phyloP scores from a whole-genome alignment of 768 basidiomycete genomes.

The Psilocybe sp. region DNA sequence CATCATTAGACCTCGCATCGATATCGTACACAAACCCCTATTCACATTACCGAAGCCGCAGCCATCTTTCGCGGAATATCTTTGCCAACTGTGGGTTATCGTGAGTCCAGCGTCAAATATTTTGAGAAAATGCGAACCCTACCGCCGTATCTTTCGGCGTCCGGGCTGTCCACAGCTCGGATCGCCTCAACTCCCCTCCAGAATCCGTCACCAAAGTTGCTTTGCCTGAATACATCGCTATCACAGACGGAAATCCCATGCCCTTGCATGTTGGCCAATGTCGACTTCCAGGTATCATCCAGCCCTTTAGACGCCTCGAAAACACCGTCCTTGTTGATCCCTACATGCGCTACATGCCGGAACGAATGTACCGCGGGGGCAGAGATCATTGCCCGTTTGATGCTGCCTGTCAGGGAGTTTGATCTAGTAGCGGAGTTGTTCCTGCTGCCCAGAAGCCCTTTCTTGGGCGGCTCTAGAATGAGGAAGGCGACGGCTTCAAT shows the following conservation, averaged over 20 bases:
- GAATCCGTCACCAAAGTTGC: conserved; percentile 30
- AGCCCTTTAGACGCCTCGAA: conserved; percentile 54
- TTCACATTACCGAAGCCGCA: conserved; percentile 10
- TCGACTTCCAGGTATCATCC: conserved; percentile 50
- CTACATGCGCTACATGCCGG: conserved; percentile 65
- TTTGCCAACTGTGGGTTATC: background rate
- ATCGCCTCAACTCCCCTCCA: conserved; percentile 28
- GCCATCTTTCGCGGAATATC: conserved; percentile 10
- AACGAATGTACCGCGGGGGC: conserved; percentile 59
- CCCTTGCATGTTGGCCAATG: conserved; percentile 34
- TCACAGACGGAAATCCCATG: conserved; percentile 19
- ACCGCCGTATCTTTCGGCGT: conserved; percentile 14
- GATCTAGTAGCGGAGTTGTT: conserved; percentile 35
- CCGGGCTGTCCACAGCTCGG: conserved; percentile 14
- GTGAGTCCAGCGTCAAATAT: no score
- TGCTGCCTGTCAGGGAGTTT: conserved; percentile 18
- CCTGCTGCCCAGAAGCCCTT: conserved; percentile 23
- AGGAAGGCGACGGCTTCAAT: conserved; percentile 9
- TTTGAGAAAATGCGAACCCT: background rate
- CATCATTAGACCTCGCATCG: conserved; percentile 1
- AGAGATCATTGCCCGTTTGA: conserved; percentile 50
- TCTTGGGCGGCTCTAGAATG: conserved; percentile 19
- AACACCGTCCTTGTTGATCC: conserved; percentile 45
- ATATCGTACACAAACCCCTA: background rate
- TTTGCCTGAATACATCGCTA: conserved; percentile 22